A percentile compares a stretch with the other conserved stretches of the same genome.
These are phyloP conservation scores for Cyberlindnera lachancei DNA, from an alignment of 805 yeast genomes.

Conservation along the genomic window DNA sequence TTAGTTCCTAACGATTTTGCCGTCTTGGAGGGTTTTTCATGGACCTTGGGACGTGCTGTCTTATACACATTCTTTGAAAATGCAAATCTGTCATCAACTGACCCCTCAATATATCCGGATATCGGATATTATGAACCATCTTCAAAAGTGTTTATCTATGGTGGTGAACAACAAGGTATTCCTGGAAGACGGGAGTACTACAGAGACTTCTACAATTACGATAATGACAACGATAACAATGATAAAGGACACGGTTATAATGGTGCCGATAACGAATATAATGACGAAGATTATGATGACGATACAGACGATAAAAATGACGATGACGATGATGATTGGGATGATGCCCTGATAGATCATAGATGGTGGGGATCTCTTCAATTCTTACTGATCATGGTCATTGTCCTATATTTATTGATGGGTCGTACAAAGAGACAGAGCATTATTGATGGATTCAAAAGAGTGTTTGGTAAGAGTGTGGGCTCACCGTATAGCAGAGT, in stretches of 20 bases:
- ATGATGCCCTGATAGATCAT: slow-evolving; percentile 24
- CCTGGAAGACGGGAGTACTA: slow-evolving; percentile 36
- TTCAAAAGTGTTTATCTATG: slow-evolving; percentile 39
- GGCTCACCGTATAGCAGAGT: slow-evolving; percentile 4
- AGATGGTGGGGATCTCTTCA: slow-evolving; percentile 31
- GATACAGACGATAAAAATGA: slow-evolving; percentile 24
- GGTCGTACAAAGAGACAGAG: slow-evolving; percentile 24
- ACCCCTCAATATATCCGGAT: slow-evolving; percentile 7
- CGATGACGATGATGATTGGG: slow-evolving; percentile 34
- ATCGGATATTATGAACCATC: slow-evolving; percentile 44
- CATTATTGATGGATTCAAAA: slow-evolving; percentile 10
- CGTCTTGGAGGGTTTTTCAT: slow-evolving; percentile 39
- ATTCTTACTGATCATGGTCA: slow-evolving; percentile 24
- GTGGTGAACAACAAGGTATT: slow-evolving; percentile 43
- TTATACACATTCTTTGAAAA: slow-evolving; percentile 54
- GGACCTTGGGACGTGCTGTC: slow-evolving; percentile 57
- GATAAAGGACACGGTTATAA: slow-evolving; percentile 24
- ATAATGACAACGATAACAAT: slow-evolving; percentile 25
- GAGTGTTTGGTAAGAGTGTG: slow-evolving; percentile 6
- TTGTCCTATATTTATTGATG: slow-evolving; percentile 27
- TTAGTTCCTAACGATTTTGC: slow-evolving; percentile 28
- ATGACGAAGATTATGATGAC: slow-evolving; percentile 23
- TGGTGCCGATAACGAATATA: slow-evolving; percentile 25
- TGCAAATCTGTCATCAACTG: slow-evolving; percentile 9
- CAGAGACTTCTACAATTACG: slow-evolving; percentile 17